Base-by-base conservation (phyloP, 176 grass and related monocot genomes). In the Urochloa ruziziensis region DNA sequence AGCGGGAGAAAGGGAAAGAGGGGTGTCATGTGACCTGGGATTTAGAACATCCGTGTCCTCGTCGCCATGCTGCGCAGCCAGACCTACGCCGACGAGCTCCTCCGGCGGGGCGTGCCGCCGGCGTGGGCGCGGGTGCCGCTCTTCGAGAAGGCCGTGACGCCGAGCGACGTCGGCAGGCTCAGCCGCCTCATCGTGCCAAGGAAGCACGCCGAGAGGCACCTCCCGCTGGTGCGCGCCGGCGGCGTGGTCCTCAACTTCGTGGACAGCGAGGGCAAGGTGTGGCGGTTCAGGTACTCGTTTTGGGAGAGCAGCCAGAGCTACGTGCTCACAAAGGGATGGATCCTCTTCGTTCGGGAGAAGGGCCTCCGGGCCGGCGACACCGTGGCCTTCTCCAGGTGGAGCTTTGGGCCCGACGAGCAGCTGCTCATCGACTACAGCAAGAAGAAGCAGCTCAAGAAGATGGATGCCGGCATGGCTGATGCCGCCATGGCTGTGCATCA, bases 291-390 rank as follows among this genome's bases (percentile, higher is more conserved):
- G 23, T 96, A 96, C 86, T 96, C 91, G 6, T 98, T 91, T 75
- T 98, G 96, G 96, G 89, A 88, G 70, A 98, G 96, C 74, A 98
- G 96, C 84, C 96, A 95, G 89, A 98, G 96, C 87, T 98, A 98
- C 77, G 96, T 98, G 43, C 87, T 98, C 46, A 98, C 96, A 65
- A 98, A 93, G 74, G 96, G 96, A 0, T 98, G 96, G 96, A 98
- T 93, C 84, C 91, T 86, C 12, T 97, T 94, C 84, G 95, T 97
- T 44, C 70, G 91, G 86, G 95, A 97, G 88, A 97, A 97, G 86
- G 77, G 82, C 4, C 89, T 97, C 73, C 79, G 82, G n/a, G 91
- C 94, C 33, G 91, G 94, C 17, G 91, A 97, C 73, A 82, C 90
- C 53, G 16, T 51, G 16, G 15, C 48, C 13, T 51, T 51, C 48